A percentile compares a stretch with the other conserved stretches of the same genome.
These are phyloP conservation scores for Neonectria neomacrospora DNA, from an alignment of 2,329 filamentous ascomycete genomes.

Conservation along the genomic window DNA sequence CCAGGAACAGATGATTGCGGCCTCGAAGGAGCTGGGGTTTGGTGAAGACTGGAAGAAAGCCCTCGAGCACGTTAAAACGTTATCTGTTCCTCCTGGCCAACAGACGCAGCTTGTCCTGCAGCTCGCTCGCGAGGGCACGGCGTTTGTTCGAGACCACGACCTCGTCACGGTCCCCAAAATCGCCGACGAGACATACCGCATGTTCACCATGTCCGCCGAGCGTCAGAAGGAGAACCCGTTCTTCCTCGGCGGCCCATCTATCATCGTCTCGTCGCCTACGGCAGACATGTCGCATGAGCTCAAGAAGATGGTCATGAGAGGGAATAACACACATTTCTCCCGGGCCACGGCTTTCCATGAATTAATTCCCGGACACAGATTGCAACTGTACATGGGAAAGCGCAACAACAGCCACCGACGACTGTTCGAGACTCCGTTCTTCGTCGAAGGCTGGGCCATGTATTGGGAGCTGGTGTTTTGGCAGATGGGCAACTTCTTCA, in stretches of 20 bases:
- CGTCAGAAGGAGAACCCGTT: constrained; percentile 67
- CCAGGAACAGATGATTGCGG: constrained; percentile 63
- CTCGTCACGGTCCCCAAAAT: constrained; percentile 66
- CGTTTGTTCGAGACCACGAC: constrained; percentile 63
- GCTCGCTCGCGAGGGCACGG: constrained; percentile 62
- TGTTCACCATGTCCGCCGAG: constrained; percentile 66
- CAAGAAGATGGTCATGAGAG: constrained; percentile 69
- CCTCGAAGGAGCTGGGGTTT: constrained; percentile 60
- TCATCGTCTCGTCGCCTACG: constrained; percentile 68
- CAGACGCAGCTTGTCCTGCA: constrained; percentile 63
- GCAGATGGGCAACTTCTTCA: constrained; percentile 62
- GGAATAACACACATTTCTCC: constrained; percentile 68
- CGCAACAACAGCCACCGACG: constrained; percentile 61
- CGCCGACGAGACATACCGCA: constrained; percentile 64
- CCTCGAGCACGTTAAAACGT: constrained; percentile 66
- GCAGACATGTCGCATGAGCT: constrained; percentile 61
- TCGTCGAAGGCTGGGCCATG: constrained; percentile 69
- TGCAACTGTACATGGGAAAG: constrained; percentile 62
- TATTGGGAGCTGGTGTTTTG: constrained; percentile 72
- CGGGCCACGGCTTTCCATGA: constrained; percentile 71
- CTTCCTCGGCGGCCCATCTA: constrained; percentile 65
- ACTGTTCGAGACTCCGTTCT: constrained; percentile 68
- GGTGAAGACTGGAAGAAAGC: constrained; percentile 62
- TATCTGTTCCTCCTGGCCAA: constrained; percentile 63
- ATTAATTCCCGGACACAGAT: constrained; percentile 68